A percentile compares a stretch with the other conserved stretches of the same genome.
phyloP scores from a whole-genome alignment of 768 basidiomycete species.

The Russula earlei region DNA sequence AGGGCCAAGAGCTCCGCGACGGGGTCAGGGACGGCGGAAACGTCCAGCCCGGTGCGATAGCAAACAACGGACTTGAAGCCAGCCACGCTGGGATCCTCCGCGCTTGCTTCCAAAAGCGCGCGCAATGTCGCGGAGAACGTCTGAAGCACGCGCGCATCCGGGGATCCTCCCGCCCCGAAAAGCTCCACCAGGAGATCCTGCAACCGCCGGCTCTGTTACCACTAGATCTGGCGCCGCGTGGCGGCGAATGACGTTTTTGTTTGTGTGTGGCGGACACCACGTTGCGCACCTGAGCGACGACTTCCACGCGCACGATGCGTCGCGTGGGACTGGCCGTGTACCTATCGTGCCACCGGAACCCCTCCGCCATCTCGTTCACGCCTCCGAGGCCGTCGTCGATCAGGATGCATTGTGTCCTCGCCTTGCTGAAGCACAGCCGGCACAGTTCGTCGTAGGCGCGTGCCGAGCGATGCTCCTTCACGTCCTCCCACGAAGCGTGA shows the following conservation, averaged over 20 bases:
- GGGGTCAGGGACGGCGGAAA: conserved; percentile 29
- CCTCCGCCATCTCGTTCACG: conserved; percentile 37
- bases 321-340: conserved; percentile 45
- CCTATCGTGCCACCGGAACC: conserved; percentile 51
- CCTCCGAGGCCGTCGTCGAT: conserved; percentile 65
- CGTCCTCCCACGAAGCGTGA: conserved; percentile 44
- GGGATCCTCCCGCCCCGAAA: conserved; percentile 12
- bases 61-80: conserved; percentile 71
- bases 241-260: too few relatives aligned
- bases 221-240: background rate
- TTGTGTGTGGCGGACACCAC: background rate
- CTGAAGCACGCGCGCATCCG: background rate
- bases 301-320: conserved; percentile 61
- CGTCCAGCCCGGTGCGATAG: conserved; percentile 66
- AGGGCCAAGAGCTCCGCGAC: background rate
- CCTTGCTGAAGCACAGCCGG: conserved; percentile 39
- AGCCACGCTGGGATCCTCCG: conserved; percentile 41
- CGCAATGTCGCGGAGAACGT: conserved; percentile 31
- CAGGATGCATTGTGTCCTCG: conserved; percentile 57
- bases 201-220: too few relatives aligned
- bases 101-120: conserved; percentile 30
- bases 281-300: conserved; percentile 52
- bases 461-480: conserved; percentile 39
- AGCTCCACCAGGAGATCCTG: conserved; percentile 24
- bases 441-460: conserved; percentile 52